Conservation (phyloP, 2,329 filamentous ascomycete species). For the Alternaria rosae region DNA sequence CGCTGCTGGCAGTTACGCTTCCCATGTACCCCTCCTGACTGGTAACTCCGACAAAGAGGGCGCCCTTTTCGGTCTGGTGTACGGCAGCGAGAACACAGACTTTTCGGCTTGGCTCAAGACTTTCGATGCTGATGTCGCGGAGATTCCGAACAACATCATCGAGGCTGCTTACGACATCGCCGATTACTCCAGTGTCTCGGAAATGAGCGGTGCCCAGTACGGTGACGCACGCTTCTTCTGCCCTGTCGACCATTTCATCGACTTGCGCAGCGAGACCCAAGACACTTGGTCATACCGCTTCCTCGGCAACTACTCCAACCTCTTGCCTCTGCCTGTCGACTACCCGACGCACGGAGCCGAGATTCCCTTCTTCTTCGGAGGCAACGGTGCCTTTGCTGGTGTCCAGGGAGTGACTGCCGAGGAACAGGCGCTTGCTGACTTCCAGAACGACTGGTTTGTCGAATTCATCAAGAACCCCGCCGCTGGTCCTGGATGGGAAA, state of each 20-base stretch:
- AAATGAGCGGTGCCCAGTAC: conserved; percentile 53
- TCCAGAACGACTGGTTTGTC: conserved; percentile 54
- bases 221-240: conserved; percentile 59
- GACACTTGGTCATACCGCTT: conserved; percentile 56
- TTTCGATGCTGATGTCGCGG: conserved; percentile 52
- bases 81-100: conserved; percentile 38
- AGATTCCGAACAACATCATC: conserved; percentile 47
- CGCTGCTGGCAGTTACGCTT: conserved; percentile 34
- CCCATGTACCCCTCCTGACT: conserved; percentile 35
- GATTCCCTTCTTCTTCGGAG: conserved; percentile 57
- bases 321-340: conserved; percentile 32
- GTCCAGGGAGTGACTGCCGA: conserved; percentile 47
- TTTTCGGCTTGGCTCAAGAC: conserved; percentile 56
- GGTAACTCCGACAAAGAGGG: conserved; percentile 40
- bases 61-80: conserved; percentile 34
- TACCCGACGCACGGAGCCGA: conserved; percentile 53
- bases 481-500: conserved; percentile 54
- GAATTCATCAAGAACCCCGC: conserved; percentile 55
- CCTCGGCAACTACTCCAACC: conserved; percentile 52
- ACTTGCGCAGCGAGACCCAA: conserved; percentile 50
- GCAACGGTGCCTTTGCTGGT: conserved; percentile 53
- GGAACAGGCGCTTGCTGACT: conserved; percentile 54
- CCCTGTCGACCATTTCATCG: conserved; percentile 44
- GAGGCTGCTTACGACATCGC: conserved; percentile 46
- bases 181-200: conserved; percentile 50